Evolutionary conservation across 2,329 filamentous ascomycete species (phyloP), one percentile per base, ranked within the genome.

Genomic region (Arthrobotrys sinensis): DNA sequence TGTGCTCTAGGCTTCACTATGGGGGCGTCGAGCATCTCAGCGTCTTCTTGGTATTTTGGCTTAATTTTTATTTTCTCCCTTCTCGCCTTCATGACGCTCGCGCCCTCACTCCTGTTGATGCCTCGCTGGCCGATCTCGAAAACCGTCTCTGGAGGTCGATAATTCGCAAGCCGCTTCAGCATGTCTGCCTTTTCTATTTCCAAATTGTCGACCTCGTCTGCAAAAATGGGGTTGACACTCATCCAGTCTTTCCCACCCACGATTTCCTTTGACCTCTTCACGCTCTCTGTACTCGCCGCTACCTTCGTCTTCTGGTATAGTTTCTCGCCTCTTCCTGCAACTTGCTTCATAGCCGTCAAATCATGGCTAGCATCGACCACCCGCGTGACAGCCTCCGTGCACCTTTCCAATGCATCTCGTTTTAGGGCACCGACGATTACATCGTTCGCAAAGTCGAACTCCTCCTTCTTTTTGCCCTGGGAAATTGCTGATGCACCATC

Each of bases 141-240:
- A n/a, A 99, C 93, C 0, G 95, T 98, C 85, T 99, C 96, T 50
- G 91, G 88, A 0, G 96, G 96, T 81, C 93, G 90, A 85, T 96
- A 99, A 1, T 92, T 91, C 82, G 93, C 94, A 72, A 99, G 93
- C 75, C 91, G 90, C 36, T 93, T 93, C 34, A 99, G 87, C 93
- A 99, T 97, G 63, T 92, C 90, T 60, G 94, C 90, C 36, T 94
- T 89, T 60, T 93, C 91, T 76, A 90, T 88, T 82, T 95, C 92
- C 32, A 88, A 85, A 38, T 89, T 86, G 70, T 90, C 88, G 0
- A 88, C 88, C 64, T 91, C 89, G 67, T 91, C 87, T 40, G 91
- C 91, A 83, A 98, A 98, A 0, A 99, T 86, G 4, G 91, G 88
- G 83, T 97, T 93, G 11, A 95, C 87, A 79, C 93, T 90, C 69